Evolutionary conservation across 176 grass and related monocot species (phyloP).

Genomic region (Melocanna baccifera): DNA sequence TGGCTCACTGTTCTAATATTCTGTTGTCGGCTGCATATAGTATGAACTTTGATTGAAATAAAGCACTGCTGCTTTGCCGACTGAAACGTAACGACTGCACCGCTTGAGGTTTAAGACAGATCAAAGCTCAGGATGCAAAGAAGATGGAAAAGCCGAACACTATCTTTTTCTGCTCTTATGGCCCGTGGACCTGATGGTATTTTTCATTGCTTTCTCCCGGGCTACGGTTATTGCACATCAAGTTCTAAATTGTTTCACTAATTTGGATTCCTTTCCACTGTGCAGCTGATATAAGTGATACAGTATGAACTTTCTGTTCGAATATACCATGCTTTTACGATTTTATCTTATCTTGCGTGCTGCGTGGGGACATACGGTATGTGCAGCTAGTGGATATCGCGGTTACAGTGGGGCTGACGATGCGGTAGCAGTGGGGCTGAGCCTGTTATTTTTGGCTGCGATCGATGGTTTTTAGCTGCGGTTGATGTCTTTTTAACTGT

Average conservation of each 20-base stretch:
- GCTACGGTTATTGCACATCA: not conserved
- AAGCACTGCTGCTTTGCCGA: not conserved
- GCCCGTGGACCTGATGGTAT: slow-evolving; percentile 88
- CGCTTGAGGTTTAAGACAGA: slow-evolving; percentile 96
- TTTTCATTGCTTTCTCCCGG: not conserved
- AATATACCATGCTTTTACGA: not conserved
- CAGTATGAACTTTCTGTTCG: too few species aligned
- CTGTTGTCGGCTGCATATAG: not conserved
- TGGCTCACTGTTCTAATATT: not conserved
- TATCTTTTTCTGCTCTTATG: slow-evolving; percentile 93
- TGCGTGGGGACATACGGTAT: not conserved
- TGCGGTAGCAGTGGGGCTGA: not conserved
- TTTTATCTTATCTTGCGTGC: not conserved
- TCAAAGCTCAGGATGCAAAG: slow-evolving; percentile 95
- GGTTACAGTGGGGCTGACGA: not conserved
- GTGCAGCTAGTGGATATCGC: not conserved
- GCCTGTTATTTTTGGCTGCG: too few species aligned
- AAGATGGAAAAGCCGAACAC: slow-evolving; percentile 99
- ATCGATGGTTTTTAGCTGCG: too few species aligned
- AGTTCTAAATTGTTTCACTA: not conserved
- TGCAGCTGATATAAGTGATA: slow-evolving; percentile 87
- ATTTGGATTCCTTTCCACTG: not conserved
- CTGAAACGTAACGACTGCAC: slow-evolving; percentile 34
- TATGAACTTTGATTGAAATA: not conserved
- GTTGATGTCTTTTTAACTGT: too few species aligned